A percentile compares a stretch with the other conserved stretches of the same genome.
phyloP scores from a whole-genome alignment of 2,329 filamentous ascomycete genomes.

The Calonectria ilicicola region DNA sequence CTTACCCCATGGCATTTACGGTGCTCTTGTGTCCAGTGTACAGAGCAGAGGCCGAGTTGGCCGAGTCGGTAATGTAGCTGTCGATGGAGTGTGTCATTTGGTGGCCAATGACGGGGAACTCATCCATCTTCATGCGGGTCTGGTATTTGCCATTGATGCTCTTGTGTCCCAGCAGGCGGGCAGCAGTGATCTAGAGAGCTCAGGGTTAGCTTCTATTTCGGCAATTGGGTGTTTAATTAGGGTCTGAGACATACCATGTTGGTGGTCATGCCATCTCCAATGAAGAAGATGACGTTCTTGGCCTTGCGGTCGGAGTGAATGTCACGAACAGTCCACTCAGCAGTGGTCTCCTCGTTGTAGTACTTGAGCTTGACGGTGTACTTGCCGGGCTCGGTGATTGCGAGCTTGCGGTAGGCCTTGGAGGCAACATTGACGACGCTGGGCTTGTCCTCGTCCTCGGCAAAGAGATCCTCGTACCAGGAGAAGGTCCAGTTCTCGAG shows the following conservation, averaged over 20 bases:
- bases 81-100: constrained; percentile 92
- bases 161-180: constrained; percentile 84
- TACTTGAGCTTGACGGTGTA: constrained; percentile 83
- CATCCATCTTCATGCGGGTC: constrained; percentile 79
- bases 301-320: constrained; percentile 77
- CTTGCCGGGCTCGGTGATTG: constrained; percentile 81
- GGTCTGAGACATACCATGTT: constrained; percentile 66
- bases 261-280: constrained; percentile 80
- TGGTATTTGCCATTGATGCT: constrained; percentile 88
- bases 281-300: constrained; percentile 89
- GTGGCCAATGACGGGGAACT: constrained; percentile 87
- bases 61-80: constrained; percentile 87
- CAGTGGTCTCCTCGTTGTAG: constrained; percentile 78
- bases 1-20: constrained; percentile 81
- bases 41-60: constrained; percentile 85
- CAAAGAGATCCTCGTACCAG: constrained; percentile 90
- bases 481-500: constrained; percentile 85
- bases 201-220: constrained; percentile 20
- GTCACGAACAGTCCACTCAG: constrained; percentile 82
- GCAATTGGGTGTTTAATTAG: background rate
- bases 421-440: constrained; percentile 84
- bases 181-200: constrained; percentile 71
- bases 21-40: constrained; percentile 88
- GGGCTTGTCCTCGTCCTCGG: constrained; percentile 75
- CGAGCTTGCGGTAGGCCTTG: constrained; percentile 82